phyloP scores from a whole-genome alignment of 2,329 filamentous ascomycete genomes.

The Apiospora koreana region DNA sequence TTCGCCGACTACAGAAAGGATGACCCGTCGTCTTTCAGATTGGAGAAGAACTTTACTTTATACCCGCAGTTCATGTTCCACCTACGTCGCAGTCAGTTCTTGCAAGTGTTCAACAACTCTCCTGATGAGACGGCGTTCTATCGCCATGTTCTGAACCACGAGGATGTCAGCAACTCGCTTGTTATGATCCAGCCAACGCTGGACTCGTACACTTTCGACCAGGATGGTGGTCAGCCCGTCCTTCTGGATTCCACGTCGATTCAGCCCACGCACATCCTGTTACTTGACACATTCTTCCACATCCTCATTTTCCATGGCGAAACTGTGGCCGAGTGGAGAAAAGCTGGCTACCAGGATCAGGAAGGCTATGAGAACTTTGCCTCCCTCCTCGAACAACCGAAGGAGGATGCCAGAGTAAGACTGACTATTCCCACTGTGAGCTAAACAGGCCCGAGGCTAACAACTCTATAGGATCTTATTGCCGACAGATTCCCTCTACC shows the following conservation, averaged over 20 bases:
- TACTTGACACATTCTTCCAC: constrained; percentile 98
- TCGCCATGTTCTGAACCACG: constrained; percentile 92
- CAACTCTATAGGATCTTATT: constrained; percentile 75
- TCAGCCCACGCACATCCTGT: constrained; percentile 87
- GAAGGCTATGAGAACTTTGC: constrained; percentile 98
- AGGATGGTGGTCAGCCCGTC: constrained; percentile 91
- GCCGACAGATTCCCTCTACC: constrained; percentile 97
- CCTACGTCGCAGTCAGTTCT: constrained; percentile 90
- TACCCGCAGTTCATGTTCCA: constrained; percentile 99
- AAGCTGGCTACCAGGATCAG: constrained; percentile 96
- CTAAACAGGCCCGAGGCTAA: constrained; percentile 24
- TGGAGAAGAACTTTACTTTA: constrained; percentile 98
- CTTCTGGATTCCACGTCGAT: constrained; percentile 95
- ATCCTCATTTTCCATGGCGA: constrained; percentile 99
- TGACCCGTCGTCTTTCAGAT: constrained; percentile 91
- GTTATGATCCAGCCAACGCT: constrained; percentile 99
- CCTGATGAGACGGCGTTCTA: constrained; percentile 99
- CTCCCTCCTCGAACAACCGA: constrained; percentile 83
- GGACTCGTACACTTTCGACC: constrained; percentile 95
- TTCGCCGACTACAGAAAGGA: constrained; percentile 99
- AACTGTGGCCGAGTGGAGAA: constrained; percentile 96
- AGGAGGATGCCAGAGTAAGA: constrained; percentile 91
- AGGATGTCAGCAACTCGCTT: constrained; percentile 94
- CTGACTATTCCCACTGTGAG: background rate
- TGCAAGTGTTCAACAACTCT: constrained; percentile 99